These are phyloP conservation scores for Mortierella sp. DNA, from an alignment of 371 early-diverging fungal species.

Conservation along the genomic window DNA sequence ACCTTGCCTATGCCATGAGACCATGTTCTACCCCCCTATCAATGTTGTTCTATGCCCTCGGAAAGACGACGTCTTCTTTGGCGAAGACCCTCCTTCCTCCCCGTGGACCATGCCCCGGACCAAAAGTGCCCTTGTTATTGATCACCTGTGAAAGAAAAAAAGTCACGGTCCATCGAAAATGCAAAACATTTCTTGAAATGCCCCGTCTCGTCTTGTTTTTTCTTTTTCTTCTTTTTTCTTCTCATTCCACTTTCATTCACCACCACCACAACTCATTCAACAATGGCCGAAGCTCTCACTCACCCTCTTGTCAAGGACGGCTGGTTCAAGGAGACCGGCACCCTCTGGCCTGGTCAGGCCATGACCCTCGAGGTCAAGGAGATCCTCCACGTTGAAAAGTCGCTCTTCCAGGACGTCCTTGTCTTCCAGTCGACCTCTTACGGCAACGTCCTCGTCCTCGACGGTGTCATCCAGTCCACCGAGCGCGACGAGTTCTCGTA, in stretches of 20 bases:
- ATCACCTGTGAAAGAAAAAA: constrained; percentile 2
- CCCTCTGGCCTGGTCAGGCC: constrained; percentile 98
- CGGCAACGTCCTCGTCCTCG: constrained; percentile 96
- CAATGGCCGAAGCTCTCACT: constrained; percentile 64
- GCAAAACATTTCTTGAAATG: constrained; percentile 2
- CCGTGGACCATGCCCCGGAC: constrained; percentile 1
- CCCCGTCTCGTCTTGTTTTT: constrained; percentile 3
- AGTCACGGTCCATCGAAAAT: not conserved
- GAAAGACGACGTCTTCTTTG: not conserved
- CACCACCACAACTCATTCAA: constrained; percentile 19
- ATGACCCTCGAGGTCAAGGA: constrained; percentile 95
- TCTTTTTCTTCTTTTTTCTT: constrained; percentile 1
- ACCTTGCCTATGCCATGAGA: not conserved
- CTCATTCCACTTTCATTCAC: constrained; percentile 9
- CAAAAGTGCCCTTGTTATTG: not conserved
- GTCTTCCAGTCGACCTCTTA: constrained; percentile 94
- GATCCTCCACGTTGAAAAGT: constrained; percentile 94
- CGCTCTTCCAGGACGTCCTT: constrained; percentile 96
- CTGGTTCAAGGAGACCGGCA: constrained; percentile 95
- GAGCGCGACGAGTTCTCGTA: constrained; percentile 98
- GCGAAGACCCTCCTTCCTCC: not conserved
- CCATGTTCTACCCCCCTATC: no score
- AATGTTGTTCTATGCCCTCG: not conserved
- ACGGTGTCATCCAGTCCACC: constrained; percentile 97
- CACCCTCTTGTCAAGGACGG: constrained; percentile 94